phyloP scores from a whole-genome alignment of 176 grass and related monocot genomes.

The Carex myosuroides region DNA sequence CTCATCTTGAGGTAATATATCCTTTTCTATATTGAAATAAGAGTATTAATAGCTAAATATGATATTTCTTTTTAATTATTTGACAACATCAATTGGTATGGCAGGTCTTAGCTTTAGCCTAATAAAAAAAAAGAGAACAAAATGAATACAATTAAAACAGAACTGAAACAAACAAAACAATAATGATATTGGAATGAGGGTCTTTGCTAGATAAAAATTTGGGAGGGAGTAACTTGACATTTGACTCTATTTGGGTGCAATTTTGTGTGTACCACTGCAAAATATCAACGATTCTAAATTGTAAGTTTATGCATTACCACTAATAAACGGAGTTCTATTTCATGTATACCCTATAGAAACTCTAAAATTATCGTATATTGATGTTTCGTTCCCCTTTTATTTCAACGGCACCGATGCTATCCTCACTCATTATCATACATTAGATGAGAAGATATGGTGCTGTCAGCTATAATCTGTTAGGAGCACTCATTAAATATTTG shows the following conservation, averaged over 20 bases:
- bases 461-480: not conserved
- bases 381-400: not conserved
- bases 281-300: not conserved
- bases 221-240: not conserved
- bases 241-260: not conserved
- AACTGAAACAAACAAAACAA: not conserved
- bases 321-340: not conserved
- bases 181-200: not conserved
- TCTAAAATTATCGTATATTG: not conserved
- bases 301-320: not conserved
- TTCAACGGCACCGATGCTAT: not conserved
- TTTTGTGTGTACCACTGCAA: not conserved
- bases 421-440: not conserved
- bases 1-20: conserved; percentile 62
- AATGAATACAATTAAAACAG: not conserved
- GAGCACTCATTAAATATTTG: conserved; percentile 11
- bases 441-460: not conserved
- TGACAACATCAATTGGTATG: not conserved
- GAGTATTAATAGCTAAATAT: not conserved
- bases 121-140: not conserved
- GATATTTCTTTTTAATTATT: not conserved
- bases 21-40: conserved; percentile 9
- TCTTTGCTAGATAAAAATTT: not conserved
- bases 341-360: not conserved
- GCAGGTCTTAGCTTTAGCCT: not conserved